Base-by-base conservation (phyloP, 176 grass and related monocot species). In the Aegilops tauschii region DNA sequence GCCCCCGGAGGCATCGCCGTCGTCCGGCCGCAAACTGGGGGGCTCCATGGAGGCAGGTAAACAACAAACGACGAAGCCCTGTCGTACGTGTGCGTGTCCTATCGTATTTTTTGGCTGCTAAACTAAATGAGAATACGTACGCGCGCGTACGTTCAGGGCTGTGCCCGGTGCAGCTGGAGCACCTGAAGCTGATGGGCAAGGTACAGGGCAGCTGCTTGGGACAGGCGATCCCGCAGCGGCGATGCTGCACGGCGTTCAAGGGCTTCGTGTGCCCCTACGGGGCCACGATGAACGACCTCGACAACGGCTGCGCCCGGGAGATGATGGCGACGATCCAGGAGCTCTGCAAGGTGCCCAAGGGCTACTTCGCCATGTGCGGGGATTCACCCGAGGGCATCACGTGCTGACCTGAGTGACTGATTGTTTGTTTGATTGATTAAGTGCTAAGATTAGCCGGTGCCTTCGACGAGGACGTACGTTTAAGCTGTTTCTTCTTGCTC, bases 161-260 rank as follows among this genome's bases (percentile, higher is more conserved):
- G 13, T 76, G 73, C 73, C 73, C 73, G 45, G 7, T 54, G 28
- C 7, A 5, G 27, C 21, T 77, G 25, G 45, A 31, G 12, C n/a
- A 50, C 7, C 11, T 11, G 73, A 13, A 8, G 8, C 2, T 0
- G 2, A 44, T 73, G 70, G n/a, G n/a, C 11, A 44, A 27, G 9
- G 23, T 73, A 8, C 37, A 13, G 39, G 7, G 12, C 37, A 73
- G 13, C 5, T 73, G 70, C 70, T 6, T 6, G 12, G 39, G 70
- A 3, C 70, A 73, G 39, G 12, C 23, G 70, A 5, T 27, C 3
- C 45, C 45, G 14, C 29, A 54, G 3, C 3, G 2, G 45, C 14
- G 17, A 14, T 77, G 73, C 13, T 77, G 73, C 73, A 2, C 12
- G 27, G 73, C 73, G 73, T 54, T 77, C 73, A 77, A 77, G 73